Conservation (phyloP, 306 rosid species). For the Myrica gale region DNA sequence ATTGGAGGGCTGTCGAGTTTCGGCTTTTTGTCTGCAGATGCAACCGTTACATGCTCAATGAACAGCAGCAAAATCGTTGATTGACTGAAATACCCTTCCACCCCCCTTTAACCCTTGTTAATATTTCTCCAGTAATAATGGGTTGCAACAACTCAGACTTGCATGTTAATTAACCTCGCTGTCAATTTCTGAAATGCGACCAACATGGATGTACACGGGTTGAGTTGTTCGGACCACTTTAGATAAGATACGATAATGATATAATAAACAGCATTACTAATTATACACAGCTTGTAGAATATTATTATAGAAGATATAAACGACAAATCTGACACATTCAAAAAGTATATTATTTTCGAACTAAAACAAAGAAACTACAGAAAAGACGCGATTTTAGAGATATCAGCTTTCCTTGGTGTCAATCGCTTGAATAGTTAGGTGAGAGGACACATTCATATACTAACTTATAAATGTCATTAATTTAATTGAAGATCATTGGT, state of each 20-base stretch:
- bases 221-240: slow-evolving; percentile 30
- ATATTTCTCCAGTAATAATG: slow-evolving; percentile 24
- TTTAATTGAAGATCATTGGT: too few species aligned
- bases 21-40: slow-evolving; percentile 26
- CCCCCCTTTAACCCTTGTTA: slow-evolving; percentile 23
- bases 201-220: slow-evolving; percentile 1
- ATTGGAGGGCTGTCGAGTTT: slow-evolving; percentile 19
- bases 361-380: too few species aligned
- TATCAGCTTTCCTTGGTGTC: background rate
- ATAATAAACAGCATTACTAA: too few species aligned
- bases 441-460: background rate
- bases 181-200: slow-evolving; percentile 31
- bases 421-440: background rate
- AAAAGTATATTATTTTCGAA: too few species aligned
- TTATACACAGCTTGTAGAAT: too few species aligned
- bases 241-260: too few species aligned
- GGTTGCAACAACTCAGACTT: slow-evolving; percentile 37
- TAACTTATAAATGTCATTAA: too few species aligned
- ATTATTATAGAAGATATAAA: too few species aligned
- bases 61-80: background rate
- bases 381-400: too few species aligned
- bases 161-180: slow-evolving; percentile 27
- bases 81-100: slow-evolving; percentile 33
- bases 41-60: slow-evolving; percentile 36
- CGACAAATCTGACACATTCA: too few species aligned